Percentiles rank a stretch among this genome's conserved stretches.
Evolutionary conservation across 2,329 filamentous ascomycete species (phyloP).

Genomic region (Didymella sp.): DNA sequence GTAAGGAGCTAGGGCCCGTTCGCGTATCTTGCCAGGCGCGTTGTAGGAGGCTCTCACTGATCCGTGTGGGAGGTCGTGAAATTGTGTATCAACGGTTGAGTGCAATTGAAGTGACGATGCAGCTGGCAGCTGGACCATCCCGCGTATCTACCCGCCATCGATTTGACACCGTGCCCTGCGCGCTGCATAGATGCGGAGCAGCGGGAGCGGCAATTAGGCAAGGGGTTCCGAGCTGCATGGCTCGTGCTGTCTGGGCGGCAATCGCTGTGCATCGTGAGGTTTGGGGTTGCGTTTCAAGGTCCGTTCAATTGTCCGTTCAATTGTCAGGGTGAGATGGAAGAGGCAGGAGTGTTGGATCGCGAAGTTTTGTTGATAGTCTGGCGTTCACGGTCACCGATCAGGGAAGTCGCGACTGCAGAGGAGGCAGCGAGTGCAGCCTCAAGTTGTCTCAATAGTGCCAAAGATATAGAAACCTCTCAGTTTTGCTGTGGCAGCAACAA

Average conservation of each 20-base stretch:
- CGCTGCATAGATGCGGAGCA: constrained; percentile 9
- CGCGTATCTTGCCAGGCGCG: constrained; percentile 1
- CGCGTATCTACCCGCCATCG: not conserved
- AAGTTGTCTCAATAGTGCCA: no score
- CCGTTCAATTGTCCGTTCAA: not conserved
- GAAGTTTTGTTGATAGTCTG: not conserved
- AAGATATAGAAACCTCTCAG: no score
- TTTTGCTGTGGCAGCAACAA: no score
- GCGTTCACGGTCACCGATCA: not conserved
- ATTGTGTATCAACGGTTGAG: not conserved
- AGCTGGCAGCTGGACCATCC: not conserved
- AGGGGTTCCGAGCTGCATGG: not conserved
- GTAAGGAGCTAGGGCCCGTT: constrained; percentile 2
- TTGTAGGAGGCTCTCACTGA: not conserved
- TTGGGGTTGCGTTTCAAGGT: not conserved
- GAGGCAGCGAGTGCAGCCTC: not conserved
- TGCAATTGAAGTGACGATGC: not conserved
- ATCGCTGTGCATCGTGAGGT: not conserved
- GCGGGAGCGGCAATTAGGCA: constrained; percentile 11
- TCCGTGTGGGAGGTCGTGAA: not conserved
- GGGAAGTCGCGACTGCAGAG: not conserved
- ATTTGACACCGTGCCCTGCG: constrained; percentile 1
- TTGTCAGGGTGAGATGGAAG: not conserved
- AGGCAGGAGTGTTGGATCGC: not conserved
- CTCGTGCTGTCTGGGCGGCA: not conserved